Base-by-base conservation (phyloP, 2,329 filamentous ascomycete genomes). In the Phoma herbarum region DNA sequence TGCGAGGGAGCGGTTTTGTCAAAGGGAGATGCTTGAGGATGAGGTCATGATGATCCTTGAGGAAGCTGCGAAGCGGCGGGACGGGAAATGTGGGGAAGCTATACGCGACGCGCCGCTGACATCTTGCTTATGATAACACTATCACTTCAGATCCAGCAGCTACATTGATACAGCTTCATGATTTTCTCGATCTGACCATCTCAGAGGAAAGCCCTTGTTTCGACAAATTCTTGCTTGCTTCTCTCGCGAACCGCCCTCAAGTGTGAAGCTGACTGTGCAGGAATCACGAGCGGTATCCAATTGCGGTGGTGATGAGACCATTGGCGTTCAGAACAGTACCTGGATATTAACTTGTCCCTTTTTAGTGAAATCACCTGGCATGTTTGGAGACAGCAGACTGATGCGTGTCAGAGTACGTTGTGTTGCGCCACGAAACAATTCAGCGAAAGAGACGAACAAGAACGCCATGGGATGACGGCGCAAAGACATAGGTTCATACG, bases 1-100 rank as follows among this genome's bases (percentile, higher is more conserved):
- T 52, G 42, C 52, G 50, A 54, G 7, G 42, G 29, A n/a, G 51
- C 51, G 46, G 46, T 35, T 45, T 49, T 54, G 50, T 16, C 39
- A 18, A 47, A 55, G 6, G 14, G 42, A 39, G 35, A 23, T 29
- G 28, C 35, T 52, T 28, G 42, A 25, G 20, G 2, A 55, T 52
- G 52, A 60, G 46, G 57, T 60, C 57, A 60, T 60, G 33, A 55
- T 59, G 45, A 54, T 53, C 55, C 33, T 43, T 39, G 7, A 35
- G 10, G 39, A 41, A 31, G 46, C 42, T 39, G 18, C 35, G n/a
- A 39, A 10, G 42, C 18, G 18, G 42, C 18, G 45, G 45, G 56
- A n/a, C 39, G 49, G 41, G 42, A 44, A 23, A 53, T 59, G 56
- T 59, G 56, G 56, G 56, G 56, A 53, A 50, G 16, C 6, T 31